Percentiles rank a stretch among this genome's conserved stretches.
Conservation (phyloP, 768 basidiomycete species). For the Hygrocybe coccinea region DNA sequence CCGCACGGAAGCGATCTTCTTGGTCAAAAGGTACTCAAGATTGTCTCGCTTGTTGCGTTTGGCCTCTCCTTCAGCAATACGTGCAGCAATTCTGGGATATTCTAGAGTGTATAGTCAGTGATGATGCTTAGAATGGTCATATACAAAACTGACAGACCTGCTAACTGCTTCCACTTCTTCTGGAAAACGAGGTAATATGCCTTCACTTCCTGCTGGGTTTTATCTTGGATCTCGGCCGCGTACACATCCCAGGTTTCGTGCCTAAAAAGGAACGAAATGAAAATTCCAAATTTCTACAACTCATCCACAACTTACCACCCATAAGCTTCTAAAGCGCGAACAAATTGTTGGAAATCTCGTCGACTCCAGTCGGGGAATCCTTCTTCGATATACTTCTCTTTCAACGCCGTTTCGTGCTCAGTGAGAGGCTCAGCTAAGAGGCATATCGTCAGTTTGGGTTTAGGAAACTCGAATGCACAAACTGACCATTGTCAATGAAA, state of each 20-base stretch:
- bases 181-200: conserved; percentile 80
- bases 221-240: conserved; percentile 79
- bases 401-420: conserved; percentile 78
- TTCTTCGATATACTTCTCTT: conserved; percentile 67
- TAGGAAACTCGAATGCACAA: not conserved
- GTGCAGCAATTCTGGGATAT: conserved; percentile 72
- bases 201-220: conserved; percentile 71
- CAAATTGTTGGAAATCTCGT: conserved; percentile 89
- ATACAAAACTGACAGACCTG: conserved; percentile 47
- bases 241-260: conserved; percentile 58
- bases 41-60: conserved; percentile 85
- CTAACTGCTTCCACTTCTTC: conserved; percentile 81
- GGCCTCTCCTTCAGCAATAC: conserved; percentile 83
- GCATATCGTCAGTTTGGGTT: not conserved
- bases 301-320: not conserved
- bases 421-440: conserved; percentile 77
- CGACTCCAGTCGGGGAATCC: conserved; percentile 92
- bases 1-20: conserved; percentile 76
- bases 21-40: conserved; percentile 68
- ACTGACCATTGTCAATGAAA: conserved; percentile 76
- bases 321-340: conserved; percentile 26
- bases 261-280: not conserved
- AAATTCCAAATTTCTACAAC: not conserved
- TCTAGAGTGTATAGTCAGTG: conserved; percentile 43
- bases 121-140: not conserved